Conservation (phyloP, 2,329 filamentous ascomycete species). For the Xylariaceae sp. region DNA sequence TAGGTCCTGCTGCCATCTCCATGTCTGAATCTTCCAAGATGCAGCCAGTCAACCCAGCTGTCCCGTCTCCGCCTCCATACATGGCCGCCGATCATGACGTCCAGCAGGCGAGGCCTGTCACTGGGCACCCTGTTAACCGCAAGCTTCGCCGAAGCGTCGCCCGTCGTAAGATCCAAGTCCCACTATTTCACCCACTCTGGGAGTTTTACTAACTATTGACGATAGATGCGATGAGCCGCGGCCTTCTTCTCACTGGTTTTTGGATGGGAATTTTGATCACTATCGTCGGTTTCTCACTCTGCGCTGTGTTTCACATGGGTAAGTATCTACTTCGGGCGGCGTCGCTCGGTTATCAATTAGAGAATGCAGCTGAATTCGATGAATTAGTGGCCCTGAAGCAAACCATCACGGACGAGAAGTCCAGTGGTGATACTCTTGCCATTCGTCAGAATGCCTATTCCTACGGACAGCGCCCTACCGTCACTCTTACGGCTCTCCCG, state of each 20-base stretch:
- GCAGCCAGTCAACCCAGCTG: neutral
- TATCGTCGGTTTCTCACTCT: neutral
- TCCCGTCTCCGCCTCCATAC: neutral
- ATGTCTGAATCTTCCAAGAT: neutral
- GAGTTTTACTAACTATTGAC: neutral
- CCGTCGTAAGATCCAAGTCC: neutral
- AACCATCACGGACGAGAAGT: neutral
- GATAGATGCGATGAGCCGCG: too few relatives aligned
- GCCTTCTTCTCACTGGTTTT: neutral
- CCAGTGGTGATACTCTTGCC: neutral
- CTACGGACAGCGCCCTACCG: conserved; percentile 11
- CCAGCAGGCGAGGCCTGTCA: neutral
- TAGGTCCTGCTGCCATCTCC: neutral
- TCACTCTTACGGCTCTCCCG: conserved; percentile 5
- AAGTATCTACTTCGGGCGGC: neutral
- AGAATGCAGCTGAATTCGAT: neutral
- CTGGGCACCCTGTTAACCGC: neutral
- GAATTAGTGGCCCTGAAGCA: neutral
- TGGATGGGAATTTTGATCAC: neutral
- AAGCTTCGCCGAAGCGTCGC: neutral
- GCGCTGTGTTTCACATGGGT: neutral
- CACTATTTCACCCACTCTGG: neutral
- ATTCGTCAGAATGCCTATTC: conserved; percentile 9
- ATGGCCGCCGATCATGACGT: neutral
- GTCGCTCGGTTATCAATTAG: neutral